Evolutionary conservation across 2,329 filamentous ascomycete genomes (phyloP), one percentile per base, ranked within the genome.

Genomic region (Calonectria crousiana): DNA sequence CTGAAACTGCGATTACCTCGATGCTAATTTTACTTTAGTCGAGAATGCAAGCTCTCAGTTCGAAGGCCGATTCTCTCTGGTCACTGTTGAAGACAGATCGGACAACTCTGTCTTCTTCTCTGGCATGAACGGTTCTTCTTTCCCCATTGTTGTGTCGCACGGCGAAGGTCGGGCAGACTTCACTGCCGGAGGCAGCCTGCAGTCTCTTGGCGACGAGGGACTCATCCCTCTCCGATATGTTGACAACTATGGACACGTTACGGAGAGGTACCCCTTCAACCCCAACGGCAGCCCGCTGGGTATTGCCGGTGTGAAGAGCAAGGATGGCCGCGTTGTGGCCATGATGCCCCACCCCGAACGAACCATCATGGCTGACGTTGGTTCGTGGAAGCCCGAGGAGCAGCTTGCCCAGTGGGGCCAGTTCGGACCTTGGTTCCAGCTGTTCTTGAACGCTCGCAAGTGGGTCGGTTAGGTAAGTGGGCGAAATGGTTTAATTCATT

Each of bases 341-440:
- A 91, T 98, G 87, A 98, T 98, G 95, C 96, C 96, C 75, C 95
- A 98, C 84, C 95, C 95, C 1, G 95, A 98, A 87, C 91, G 95
- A n/a, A 97, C 95, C 20, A 92, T 98, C 73, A 87, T 97, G 87
- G 92, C 92, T 72, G 94, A 95, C 73, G 93, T 95, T 74, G 92
- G 90, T 62, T 96, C 94, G 84, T 98, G 93, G 84, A 87, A 93
- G 75, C 94, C 95, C 10, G 80, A 80, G 4, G 85, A 85, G 41
- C 88, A 91, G 73, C 76, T 88, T 8, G 90, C 91, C 16, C 88
- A 92, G 75, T 96, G 94, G 94, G 95, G 94, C 34, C 93, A 95
- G 78, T 93, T 93, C 82, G 94, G 95, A 1, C 95, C 96, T 26
- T 98, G 95, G 95, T 89, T 93, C 76, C 90, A 95, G 81, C 89